phyloP scores from a whole-genome alignment of 306 rosid genomes.

The Begonia peltatifolia region DNA sequence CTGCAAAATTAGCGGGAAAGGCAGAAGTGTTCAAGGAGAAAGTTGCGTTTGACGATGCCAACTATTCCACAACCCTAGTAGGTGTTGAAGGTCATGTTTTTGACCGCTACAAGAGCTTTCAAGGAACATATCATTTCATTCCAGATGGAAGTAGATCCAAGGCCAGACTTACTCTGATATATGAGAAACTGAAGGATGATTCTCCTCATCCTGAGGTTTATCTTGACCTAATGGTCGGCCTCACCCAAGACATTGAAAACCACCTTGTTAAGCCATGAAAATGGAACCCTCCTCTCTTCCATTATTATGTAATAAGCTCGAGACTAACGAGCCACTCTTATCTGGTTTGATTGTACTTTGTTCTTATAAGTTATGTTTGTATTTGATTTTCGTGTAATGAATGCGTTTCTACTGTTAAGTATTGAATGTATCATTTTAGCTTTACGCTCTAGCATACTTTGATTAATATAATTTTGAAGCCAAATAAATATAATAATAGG shows the following conservation, averaged over 20 bases:
- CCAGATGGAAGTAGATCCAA: not conserved
- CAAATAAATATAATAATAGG: too few species aligned
- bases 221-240: not conserved
- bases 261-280: too few species aligned
- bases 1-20: not conserved
- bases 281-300: too few species aligned
- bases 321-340: too few species aligned
- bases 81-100: conserved; percentile 6
- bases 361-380: too few species aligned
- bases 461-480: too few species aligned
- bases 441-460: too few species aligned
- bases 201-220: not conserved
- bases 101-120: not conserved
- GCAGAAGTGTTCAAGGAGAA: conserved; percentile 10
- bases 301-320: not conserved
- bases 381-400: too few species aligned
- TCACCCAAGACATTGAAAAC: not conserved
- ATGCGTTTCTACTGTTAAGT: too few species aligned
- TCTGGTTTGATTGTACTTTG: too few species aligned
- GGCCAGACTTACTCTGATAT: not conserved
- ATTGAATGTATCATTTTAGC: too few species aligned
- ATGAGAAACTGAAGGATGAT: not conserved
- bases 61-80: not conserved
- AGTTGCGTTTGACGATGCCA: conserved; percentile 14
- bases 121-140: not conserved